phyloP scores from a whole-genome alignment of 805 yeast species.

The Teunomyces cretensis region DNA sequence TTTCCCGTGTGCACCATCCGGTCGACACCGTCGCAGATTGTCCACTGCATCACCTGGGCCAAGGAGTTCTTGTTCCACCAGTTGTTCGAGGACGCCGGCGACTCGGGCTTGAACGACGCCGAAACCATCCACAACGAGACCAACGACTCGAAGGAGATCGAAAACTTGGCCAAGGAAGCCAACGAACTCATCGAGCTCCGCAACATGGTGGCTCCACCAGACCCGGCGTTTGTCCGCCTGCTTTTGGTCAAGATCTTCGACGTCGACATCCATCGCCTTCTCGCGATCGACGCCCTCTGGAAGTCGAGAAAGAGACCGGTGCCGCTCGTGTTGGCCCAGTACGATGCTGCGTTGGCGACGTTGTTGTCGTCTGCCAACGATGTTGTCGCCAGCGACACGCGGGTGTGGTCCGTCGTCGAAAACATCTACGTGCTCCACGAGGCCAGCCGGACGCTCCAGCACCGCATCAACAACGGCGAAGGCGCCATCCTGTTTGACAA shows the following conservation, averaged over 20 bases:
- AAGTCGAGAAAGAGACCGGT: conserved; percentile 65
- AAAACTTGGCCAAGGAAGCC: conserved; percentile 62
- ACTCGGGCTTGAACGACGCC: conserved; percentile 7
- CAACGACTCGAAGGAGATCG: conserved; percentile 63
- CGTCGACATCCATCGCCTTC: conserved; percentile 75
- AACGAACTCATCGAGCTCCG: conserved; percentile 55
- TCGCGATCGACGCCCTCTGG: conserved; percentile 76
- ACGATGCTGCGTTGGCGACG: conserved; percentile 13
- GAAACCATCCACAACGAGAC: conserved; percentile 46
- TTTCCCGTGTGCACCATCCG: conserved; percentile 97
- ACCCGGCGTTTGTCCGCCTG: conserved; percentile 24
- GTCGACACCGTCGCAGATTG: conserved; percentile 94
- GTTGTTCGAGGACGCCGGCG: conserved; percentile 57
- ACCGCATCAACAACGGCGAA: conserved; percentile 42
- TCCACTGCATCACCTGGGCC: conserved; percentile 98
- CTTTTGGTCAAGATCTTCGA: conserved; percentile 63
- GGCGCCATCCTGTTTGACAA: conserved; percentile 72
- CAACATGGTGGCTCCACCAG: conserved; percentile 12
- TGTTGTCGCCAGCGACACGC: conserved; percentile 30
- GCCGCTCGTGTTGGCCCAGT: conserved; percentile 47
- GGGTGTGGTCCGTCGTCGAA: conserved; percentile 61
- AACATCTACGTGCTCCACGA: conserved; percentile 58
- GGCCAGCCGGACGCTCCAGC: conserved; percentile 50
- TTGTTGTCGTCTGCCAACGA: conserved; percentile 6
- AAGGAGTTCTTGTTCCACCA: conserved; percentile 85